Percentiles rank a stretch among this genome's conserved stretches.
These are phyloP conservation scores for Nakazawaea wickerhamii DNA, from an alignment of 805 yeast genomes.

Conservation along the genomic window DNA sequence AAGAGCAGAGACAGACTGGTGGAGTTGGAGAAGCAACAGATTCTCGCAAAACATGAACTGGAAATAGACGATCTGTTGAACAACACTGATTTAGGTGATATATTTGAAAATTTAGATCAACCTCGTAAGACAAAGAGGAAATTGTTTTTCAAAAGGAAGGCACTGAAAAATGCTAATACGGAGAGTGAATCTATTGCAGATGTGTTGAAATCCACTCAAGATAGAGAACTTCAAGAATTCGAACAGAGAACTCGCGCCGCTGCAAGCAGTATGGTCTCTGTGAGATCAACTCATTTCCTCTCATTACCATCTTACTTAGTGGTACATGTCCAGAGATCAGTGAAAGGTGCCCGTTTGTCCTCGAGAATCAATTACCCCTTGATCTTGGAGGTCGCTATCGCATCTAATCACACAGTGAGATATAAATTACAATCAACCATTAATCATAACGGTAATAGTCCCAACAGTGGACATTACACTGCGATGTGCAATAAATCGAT, in stretches of 20 bases:
- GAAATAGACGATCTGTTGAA: conserved; percentile 22
- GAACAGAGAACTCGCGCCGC: conserved; percentile 13
- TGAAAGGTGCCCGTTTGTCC: conserved; percentile 23
- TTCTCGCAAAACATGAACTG: conserved; percentile 15
- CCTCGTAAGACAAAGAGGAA: background rate
- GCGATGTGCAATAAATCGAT: conserved; percentile 49
- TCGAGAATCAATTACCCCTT: conserved; percentile 48
- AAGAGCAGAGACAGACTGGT: conserved; percentile 21
- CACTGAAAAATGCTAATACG: conserved; percentile 7
- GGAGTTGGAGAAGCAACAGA: conserved; percentile 15
- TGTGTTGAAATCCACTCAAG: background rate
- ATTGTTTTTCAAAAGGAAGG: conserved; percentile 9
- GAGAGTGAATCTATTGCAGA: background rate
- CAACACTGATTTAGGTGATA: conserved; percentile 3
- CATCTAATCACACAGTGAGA: conserved; percentile 26
- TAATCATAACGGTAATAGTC: conserved; percentile 59
- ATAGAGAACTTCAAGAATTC: conserved; percentile 6
- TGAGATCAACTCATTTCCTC: conserved; percentile 25
- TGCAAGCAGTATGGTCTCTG: conserved; percentile 24
- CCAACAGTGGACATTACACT: conserved; percentile 75
- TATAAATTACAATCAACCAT: conserved; percentile 60
- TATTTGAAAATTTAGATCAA: background rate
- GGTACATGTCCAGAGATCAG: conserved; percentile 28
- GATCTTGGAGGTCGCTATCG: conserved; percentile 40
- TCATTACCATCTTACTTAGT: conserved; percentile 29